Percentiles rank a stretch among this genome's conserved stretches.
Conservation (phyloP, 257 asterid genomes). For the Gentiana macrophylla region DNA sequence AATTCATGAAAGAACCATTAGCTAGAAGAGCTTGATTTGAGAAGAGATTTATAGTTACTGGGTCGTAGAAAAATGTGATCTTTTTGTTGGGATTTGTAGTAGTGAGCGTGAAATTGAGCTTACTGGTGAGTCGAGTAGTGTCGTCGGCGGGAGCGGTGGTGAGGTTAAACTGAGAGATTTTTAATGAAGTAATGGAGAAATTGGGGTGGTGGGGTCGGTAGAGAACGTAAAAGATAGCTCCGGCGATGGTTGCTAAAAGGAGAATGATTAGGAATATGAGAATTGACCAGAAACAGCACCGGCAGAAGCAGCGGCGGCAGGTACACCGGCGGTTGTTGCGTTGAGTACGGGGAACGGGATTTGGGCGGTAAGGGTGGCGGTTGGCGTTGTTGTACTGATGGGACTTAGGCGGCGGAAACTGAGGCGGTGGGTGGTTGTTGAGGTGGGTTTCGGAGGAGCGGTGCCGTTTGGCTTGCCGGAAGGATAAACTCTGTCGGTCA, state of each 20-base stretch:
- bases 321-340: slow-evolving; percentile 24
- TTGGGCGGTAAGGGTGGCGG: slow-evolving; percentile 30
- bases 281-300: slow-evolving; percentile 28
- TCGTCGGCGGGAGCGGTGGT: slow-evolving; percentile 63
- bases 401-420: slow-evolving; percentile 18
- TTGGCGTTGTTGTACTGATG: slow-evolving; percentile 23
- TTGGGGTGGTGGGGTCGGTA: slow-evolving; percentile 65
- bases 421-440: slow-evolving; percentile 10
- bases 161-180: slow-evolving; percentile 53
- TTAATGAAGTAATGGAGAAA: slow-evolving; percentile 58
- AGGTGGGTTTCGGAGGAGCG: slow-evolving; percentile 9
- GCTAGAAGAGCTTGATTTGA: slow-evolving; percentile 31
- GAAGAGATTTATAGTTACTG: slow-evolving; percentile 25
- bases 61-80: slow-evolving; percentile 37
- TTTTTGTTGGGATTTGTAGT: slow-evolving; percentile 56
- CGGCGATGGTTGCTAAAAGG: slow-evolving; percentile 53
- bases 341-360: slow-evolving; percentile 12
- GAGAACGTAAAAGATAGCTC: slow-evolving; percentile 57
- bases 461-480: slow-evolving; percentile 31
- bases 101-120: slow-evolving; percentile 50
- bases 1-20: slow-evolving; percentile 37
- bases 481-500: slow-evolving; percentile 38
- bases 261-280: slow-evolving; percentile 35
- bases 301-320: slow-evolving; percentile 33
- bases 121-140: slow-evolving; percentile 49